phyloP scores from a whole-genome alignment of 176 grass and related monocot genomes.

The Thalia dealbata region DNA sequence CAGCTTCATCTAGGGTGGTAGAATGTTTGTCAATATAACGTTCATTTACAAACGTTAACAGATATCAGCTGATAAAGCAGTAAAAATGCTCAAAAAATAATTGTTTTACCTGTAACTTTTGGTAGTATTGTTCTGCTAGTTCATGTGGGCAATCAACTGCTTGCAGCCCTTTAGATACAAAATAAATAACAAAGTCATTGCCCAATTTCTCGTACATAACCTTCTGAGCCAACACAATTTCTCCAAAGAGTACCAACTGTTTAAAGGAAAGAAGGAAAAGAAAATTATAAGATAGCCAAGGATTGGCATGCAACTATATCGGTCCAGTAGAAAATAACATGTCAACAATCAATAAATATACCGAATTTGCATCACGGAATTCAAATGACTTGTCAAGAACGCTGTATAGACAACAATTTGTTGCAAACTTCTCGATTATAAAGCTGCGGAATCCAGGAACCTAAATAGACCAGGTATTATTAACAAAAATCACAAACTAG shows the following conservation, averaged over 20 bases:
- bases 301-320: not conserved
- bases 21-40: too few species aligned
- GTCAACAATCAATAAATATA: conserved; percentile 19
- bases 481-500: conserved; percentile 12
- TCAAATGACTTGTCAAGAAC: conserved; percentile 95
- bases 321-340: not conserved
- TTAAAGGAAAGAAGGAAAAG: not conserved
- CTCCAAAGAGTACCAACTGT: conserved; percentile 74
- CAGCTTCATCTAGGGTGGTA: not conserved
- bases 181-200: conserved; percentile 55
- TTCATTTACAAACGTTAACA: not conserved
- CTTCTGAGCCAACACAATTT: conserved; percentile 94
- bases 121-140: conserved; percentile 76
- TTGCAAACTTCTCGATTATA: conserved; percentile 80
- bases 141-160: conserved; percentile 70
- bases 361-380: conserved; percentile 78
- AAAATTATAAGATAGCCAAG: not conserved
- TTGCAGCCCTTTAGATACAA: conserved; percentile 58
- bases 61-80: not conserved
- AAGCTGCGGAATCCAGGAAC: conserved; percentile 83
- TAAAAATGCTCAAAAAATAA: conserved; percentile 9
- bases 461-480: conserved; percentile 30
- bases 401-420: conserved; percentile 77
- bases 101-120: conserved; percentile 65
- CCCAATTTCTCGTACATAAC: conserved; percentile 96